These are phyloP conservation scores for Phytophthora meadii DNA, from an alignment of 352 stramenopile genomes.

Conservation along the genomic window DNA sequence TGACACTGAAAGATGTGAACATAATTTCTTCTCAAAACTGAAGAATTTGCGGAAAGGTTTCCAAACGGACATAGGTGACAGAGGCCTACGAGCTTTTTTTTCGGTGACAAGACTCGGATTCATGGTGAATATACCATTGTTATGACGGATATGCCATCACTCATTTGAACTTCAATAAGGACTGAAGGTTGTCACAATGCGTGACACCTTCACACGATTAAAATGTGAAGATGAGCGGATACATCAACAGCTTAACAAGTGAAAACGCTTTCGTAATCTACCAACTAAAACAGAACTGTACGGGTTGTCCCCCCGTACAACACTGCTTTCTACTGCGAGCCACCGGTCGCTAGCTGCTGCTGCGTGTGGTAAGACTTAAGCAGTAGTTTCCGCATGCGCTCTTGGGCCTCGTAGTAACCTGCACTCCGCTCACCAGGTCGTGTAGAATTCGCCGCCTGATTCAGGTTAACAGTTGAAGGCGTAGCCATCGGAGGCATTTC, in stretches of 20 bases:
- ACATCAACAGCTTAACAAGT: conserved; percentile 15
- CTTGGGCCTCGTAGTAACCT: conserved; percentile 70
- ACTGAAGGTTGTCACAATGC: no score
- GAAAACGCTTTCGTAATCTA: conserved; percentile 19
- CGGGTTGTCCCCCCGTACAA: not conserved
- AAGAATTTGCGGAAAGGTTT: no score
- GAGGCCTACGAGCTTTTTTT: no score
- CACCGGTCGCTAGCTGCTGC: conserved; percentile 69
- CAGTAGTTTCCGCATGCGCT: conserved; percentile 79
- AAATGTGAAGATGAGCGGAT: conserved; percentile 1
- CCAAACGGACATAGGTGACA: no score
- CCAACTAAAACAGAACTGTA: conserved; percentile 6
- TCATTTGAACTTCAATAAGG: no score
- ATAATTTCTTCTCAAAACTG: no score
- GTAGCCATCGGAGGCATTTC: conserved; percentile 33
- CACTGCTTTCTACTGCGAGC: conserved; percentile 26
- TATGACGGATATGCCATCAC: no score
- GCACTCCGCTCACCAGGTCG: conserved; percentile 44
- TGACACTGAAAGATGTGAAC: no score
- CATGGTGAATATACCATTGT: no score
- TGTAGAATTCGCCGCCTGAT: conserved; percentile 14
- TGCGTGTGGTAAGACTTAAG: conserved; percentile 86
- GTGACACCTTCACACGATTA: no score
- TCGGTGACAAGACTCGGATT: no score
- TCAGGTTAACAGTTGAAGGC: conserved; percentile 31